phyloP scores from a whole-genome alignment of 139 green algal species.

The Marvania coccoides region DNA sequence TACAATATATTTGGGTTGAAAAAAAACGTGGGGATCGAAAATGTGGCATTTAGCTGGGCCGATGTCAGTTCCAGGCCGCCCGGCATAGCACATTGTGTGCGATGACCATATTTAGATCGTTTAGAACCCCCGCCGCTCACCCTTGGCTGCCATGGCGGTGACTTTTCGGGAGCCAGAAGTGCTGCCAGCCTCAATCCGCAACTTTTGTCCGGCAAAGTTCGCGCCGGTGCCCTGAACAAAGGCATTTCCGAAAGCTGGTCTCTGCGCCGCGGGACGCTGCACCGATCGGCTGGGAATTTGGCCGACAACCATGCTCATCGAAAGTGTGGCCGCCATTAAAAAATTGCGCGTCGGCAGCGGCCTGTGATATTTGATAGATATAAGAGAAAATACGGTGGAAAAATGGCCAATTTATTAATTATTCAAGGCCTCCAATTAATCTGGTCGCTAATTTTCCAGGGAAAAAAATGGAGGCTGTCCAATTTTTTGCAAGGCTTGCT shows the following conservation, averaged over 20 bases:
- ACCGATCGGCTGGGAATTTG: too few relatives aligned
- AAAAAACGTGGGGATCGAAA: not conserved
- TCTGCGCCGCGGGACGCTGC: not conserved
- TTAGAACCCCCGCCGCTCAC: conserved; percentile 17
- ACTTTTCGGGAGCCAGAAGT: conserved; percentile 17
- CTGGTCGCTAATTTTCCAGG: too few relatives aligned
- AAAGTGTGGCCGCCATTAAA: too few relatives aligned
- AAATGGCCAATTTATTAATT: too few relatives aligned
- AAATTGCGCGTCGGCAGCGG: not conserved
- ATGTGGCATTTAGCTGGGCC: not conserved
- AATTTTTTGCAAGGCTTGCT: too few relatives aligned
- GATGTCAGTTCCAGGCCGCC: not conserved
- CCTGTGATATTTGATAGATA: too few relatives aligned
- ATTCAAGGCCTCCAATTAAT: too few relatives aligned
- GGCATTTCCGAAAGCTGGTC: conserved; percentile 1
- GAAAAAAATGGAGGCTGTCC: too few relatives aligned
- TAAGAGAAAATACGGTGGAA: too few relatives aligned
- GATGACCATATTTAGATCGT: not conserved
- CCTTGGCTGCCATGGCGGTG: conserved; percentile 54
- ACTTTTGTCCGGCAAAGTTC: conserved; percentile 3
- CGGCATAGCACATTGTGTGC: not conserved
- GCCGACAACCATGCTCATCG: too few relatives aligned
- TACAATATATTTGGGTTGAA: not conserved
- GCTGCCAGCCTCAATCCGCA: conserved; percentile 4
- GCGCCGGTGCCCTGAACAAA: conserved; percentile 5